Evolutionary conservation across 108 stramenopile species (phyloP).

Genomic region (Seminavis robusta): DNA sequence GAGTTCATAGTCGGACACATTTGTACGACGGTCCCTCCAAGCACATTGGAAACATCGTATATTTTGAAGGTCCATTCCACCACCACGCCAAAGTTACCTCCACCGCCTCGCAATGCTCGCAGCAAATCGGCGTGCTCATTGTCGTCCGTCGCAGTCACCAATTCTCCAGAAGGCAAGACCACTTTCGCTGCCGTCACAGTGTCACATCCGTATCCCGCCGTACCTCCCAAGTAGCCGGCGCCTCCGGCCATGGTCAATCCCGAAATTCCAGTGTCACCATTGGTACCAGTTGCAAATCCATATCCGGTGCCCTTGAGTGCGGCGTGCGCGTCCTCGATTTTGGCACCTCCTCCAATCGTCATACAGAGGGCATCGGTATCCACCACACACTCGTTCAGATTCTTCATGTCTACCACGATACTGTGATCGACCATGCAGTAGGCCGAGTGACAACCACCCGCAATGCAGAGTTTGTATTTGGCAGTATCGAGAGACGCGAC

Average conservation of each 20-base stretch:
- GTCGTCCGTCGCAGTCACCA: constrained; percentile 6
- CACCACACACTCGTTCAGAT: not conserved
- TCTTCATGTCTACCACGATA: constrained; percentile 4
- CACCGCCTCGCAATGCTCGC: constrained; percentile 26
- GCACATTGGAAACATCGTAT: constrained; percentile 6
- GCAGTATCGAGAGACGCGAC: not conserved
- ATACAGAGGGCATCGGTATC: constrained; percentile 4
- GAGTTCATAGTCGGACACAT: not conserved
- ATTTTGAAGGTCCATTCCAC: constrained; percentile 9
- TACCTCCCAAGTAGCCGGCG: constrained; percentile 12
- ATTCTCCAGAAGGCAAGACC: constrained; percentile 14
- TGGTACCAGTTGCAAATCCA: constrained; percentile 9
- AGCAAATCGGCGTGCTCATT: constrained; percentile 20
- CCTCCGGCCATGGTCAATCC: constrained; percentile 12
- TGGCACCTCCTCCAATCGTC: constrained; percentile 6
- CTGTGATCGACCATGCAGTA: constrained; percentile 12
- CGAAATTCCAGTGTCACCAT: constrained; percentile 9
- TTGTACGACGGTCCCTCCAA: constrained; percentile 8
- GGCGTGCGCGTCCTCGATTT: constrained; percentile 1
- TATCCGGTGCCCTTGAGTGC: constrained; percentile 8
- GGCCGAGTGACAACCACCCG: constrained; percentile 2
- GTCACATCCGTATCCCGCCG: constrained; percentile 13
- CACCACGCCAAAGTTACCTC: constrained; percentile 14
- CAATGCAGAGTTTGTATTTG: constrained; percentile 2
- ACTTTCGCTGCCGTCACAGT: constrained; percentile 13